Evolutionary conservation across 345 rosid genomes (phyloP).

Genomic region (Syzygium oleosum): DNA sequence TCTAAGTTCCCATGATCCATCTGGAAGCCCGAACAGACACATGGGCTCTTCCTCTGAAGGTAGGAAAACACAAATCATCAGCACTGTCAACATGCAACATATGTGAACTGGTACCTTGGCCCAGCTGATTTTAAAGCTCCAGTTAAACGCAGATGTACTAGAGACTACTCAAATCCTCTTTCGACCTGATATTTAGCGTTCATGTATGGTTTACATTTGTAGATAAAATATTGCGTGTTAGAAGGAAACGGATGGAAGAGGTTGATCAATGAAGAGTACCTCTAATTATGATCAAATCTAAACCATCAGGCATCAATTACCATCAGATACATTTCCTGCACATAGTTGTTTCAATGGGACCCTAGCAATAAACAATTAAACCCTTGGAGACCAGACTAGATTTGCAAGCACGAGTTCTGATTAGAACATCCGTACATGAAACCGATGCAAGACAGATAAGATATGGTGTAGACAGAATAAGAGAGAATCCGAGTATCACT

Average conservation of each 20-base stretch:
- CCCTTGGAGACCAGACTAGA: background rate
- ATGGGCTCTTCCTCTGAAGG: background rate
- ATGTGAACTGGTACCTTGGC: background rate
- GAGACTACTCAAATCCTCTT: background rate
- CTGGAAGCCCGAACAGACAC: background rate
- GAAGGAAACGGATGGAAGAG: background rate
- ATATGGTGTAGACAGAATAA: background rate
- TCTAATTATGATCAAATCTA: background rate
- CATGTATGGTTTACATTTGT: background rate
- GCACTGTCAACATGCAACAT: background rate
- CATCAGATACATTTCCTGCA: background rate
- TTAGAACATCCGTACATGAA: background rate
- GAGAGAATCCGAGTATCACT: background rate
- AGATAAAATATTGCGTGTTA: background rate
- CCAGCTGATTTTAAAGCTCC: background rate
- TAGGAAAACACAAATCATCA: background rate
- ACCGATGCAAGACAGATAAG: background rate
- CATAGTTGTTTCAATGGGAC: background rate
- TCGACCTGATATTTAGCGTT: background rate
- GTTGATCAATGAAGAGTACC: background rate
- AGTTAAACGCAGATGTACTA: background rate
- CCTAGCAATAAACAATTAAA: background rate
- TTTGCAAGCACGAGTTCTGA: background rate
- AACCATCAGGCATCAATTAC: background rate
- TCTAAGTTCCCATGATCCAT: background rate